Evolutionary conservation across 305 asterid species (phyloP), one percentile per base, ranked within the genome.

Genomic region (Fraxinus angustifolia): DNA sequence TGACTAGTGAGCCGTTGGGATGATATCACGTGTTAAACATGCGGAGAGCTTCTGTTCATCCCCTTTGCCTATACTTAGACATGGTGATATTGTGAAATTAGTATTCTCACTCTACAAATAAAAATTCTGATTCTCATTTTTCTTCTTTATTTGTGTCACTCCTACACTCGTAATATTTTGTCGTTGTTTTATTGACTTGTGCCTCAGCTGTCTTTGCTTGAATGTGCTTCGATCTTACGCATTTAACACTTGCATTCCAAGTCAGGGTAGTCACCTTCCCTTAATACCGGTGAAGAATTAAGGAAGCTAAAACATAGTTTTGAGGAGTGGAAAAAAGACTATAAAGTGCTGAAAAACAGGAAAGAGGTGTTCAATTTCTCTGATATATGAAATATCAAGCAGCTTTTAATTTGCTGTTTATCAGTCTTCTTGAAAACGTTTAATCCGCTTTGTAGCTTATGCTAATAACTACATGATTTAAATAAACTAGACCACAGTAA

Each of bases 301-400:
- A 90, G 91, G 77, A 87, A 86, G 78, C 89, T 94, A 80, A 96
- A 85, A 84, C 85, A 74, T 45, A 84, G 88, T 82, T 94, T 92
- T 73, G 91, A 89, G 85, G 83, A 83, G 0, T 96, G 97, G 97
- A 96, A 90, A 81, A 91, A 90, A 80, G 98, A 93, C 33, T 92
- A 86, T 85, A 91, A 91, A 87, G 82, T 70, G 84, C 86, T 45
- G 97, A 91, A 85, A 91, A 88, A 88, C 33, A 30, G 33, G 33
- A 30, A 30, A 30, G 33, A 30, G 33, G 42, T 34, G 36, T 42
- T 42, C 53, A 11, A 11, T 42, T 42, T 42, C n/a, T 42, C 53
- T 42, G 53, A 42, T 11, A 42, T 7, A 42, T 42, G 53, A 42
- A 42, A 42, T 6, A 42, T 16, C 53, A 42, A 42, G 53, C 53